phyloP scores from a whole-genome alignment of 225 moss, liverwort and hornwort species.

The Straminergon stramineum region DNA sequence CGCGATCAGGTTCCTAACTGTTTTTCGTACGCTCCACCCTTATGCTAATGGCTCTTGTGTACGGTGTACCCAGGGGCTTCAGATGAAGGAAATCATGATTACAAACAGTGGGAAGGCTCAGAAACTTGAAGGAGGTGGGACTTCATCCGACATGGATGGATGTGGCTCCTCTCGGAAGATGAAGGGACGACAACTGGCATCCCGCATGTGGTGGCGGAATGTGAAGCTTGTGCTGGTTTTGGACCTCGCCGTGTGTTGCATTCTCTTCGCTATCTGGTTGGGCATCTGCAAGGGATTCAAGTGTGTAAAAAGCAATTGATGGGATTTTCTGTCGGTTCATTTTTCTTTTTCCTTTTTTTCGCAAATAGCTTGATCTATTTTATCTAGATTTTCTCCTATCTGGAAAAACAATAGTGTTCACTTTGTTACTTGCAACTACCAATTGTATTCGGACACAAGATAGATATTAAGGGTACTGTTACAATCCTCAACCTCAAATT shows the following conservation, averaged over 20 bases:
- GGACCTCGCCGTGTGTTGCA: constrained; percentile 40
- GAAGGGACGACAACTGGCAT: constrained; percentile 33
- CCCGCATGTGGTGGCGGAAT: constrained; percentile 60
- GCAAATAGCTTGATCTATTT: constrained; percentile 3
- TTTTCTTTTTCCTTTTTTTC: background rate
- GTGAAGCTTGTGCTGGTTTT: constrained; percentile 58
- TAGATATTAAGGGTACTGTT: background rate
- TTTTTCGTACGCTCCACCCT: background rate
- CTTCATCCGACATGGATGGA: constrained; percentile 22
- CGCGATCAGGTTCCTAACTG: background rate
- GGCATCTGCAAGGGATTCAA: constrained; percentile 51
- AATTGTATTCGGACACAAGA: background rate
- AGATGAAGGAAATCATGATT: constrained; percentile 62
- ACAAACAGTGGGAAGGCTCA: constrained; percentile 36
- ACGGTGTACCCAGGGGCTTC: constrained; percentile 15
- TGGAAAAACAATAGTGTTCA: background rate
- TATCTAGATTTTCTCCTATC: background rate
- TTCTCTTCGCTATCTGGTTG: constrained; percentile 56
- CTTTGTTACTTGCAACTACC: background rate
- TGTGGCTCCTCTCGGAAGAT: background rate
- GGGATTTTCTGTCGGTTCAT: background rate
- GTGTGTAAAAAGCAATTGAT: constrained; percentile 33
- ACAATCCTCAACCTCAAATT: background rate
- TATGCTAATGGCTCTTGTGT: background rate
- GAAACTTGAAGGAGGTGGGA: constrained; percentile 19